A percentile compares a stretch with the other conserved stretches of the same genome.
Evolutionary conservation across 352 stramenopile genomes (phyloP).

Genomic region (Phytophthora pisi): DNA sequence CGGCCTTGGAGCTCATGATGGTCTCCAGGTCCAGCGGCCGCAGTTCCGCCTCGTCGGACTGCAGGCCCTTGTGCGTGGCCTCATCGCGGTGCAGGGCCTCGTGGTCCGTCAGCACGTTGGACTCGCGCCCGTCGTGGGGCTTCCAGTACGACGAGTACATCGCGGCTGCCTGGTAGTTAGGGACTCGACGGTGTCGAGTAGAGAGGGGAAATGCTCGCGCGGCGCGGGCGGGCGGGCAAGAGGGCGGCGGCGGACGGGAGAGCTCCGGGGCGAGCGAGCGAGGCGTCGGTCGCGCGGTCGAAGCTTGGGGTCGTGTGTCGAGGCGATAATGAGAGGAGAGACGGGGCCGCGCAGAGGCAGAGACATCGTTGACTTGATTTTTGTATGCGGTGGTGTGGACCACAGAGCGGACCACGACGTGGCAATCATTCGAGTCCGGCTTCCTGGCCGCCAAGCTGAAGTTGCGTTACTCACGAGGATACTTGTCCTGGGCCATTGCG

Average conservation of each 20-base stretch:
- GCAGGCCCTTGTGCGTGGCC: slow-evolving; percentile 73
- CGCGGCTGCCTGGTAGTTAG: background rate
- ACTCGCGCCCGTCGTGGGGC: slow-evolving; percentile 74
- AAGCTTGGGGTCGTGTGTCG: slow-evolving; percentile 8
- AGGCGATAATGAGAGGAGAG: slow-evolving; percentile 28
- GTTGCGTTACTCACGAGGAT: slow-evolving; percentile 16
- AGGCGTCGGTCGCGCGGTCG: slow-evolving; percentile 14
- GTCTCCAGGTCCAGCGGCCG: slow-evolving; percentile 85
- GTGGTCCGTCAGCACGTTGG: slow-evolving; percentile 79
- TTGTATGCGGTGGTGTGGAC: slow-evolving; percentile 5
- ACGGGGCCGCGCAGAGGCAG: slow-evolving; percentile 7
- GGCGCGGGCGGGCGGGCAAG: background rate
- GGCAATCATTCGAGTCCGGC: slow-evolving; percentile 23
- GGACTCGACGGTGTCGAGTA: slow-evolving; percentile 20
- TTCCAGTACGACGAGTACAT: slow-evolving; percentile 92
- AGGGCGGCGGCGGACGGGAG: background rate
- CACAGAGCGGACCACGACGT: slow-evolving; percentile 26
- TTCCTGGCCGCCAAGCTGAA: slow-evolving; percentile 6
- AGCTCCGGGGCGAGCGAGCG: slow-evolving; percentile 1
- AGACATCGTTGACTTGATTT: slow-evolving; percentile 1
- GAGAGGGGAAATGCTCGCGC: slow-evolving; percentile 37
- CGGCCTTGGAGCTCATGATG: slow-evolving; percentile 87
- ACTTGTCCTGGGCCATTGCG: background rate
- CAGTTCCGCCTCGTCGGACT: slow-evolving; percentile 83
- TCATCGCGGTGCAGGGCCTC: slow-evolving; percentile 84